A percentile compares a stretch with the other conserved stretches of the same genome.
phyloP scores from a whole-genome alignment of 2,329 filamentous ascomycete species.

The Xylariaceae sp. region DNA sequence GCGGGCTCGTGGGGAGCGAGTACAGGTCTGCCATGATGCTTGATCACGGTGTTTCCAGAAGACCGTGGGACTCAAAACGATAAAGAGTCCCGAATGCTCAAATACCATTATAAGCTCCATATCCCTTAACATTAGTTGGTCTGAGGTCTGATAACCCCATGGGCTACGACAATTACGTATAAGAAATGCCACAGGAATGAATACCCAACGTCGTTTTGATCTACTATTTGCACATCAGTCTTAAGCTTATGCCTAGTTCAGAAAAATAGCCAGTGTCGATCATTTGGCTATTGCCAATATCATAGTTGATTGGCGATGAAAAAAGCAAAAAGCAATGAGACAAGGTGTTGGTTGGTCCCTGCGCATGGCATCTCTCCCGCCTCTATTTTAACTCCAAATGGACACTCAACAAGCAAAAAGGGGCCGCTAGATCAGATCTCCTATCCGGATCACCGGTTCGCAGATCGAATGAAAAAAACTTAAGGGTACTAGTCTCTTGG shows the following conservation, averaged over 20 bases:
- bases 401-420: slow-evolving; percentile 11
- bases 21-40: slow-evolving; percentile 25
- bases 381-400: slow-evolving; percentile 12
- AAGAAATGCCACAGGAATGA: slow-evolving; percentile 18
- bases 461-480: slow-evolving; percentile 5
- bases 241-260: slow-evolving; percentile 9
- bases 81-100: not conserved
- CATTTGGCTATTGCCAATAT: slow-evolving; percentile 24
- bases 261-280: slow-evolving; percentile 9
- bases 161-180: not conserved
- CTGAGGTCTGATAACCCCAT: not conserved
- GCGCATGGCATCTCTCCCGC: slow-evolving; percentile 7
- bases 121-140: slow-evolving; percentile 13
- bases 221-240: slow-evolving; percentile 14
- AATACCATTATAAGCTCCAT: slow-evolving; percentile 1
- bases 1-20: slow-evolving; percentile 22
- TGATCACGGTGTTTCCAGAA: not conserved
- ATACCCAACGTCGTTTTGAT: slow-evolving; percentile 2
- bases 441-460: not conserved
- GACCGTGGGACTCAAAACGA: not conserved
- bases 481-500: not conserved
- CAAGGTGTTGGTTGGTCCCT: slow-evolving; percentile 17
- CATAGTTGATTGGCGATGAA: slow-evolving; percentile 1
- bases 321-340: slow-evolving; percentile 18
- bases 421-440: slow-evolving; percentile 5